A percentile compares a stretch with the other conserved stretches of the same genome.
Conservation (phyloP, 139 green algal species). For the Ulvella scutata region DNA sequence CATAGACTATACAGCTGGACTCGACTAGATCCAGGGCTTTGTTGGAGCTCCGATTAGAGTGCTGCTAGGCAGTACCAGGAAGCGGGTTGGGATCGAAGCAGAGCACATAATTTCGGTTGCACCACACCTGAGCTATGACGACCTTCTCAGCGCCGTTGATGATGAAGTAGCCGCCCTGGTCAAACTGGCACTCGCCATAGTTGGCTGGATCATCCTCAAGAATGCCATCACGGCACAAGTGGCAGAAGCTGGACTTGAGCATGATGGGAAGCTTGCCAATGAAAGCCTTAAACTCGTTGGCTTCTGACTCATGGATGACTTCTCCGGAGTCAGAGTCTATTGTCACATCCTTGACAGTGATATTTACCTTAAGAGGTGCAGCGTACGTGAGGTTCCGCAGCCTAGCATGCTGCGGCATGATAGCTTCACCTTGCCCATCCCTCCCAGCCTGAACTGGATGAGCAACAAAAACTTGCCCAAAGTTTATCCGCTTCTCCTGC, state of each 20-base stretch:
- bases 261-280: constrained; percentile 98
- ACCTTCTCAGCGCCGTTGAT: constrained; percentile 99
- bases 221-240: constrained; percentile 29
- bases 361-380: constrained; percentile 87
- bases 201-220: neutral
- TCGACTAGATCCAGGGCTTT: too few species aligned
- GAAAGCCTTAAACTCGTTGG: constrained; percentile 65
- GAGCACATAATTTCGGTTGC: constrained; percentile 35
- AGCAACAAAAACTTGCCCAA: constrained; percentile 23
- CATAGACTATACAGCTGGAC: too few species aligned
- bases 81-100: too few species aligned
- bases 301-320: neutral
- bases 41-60: too few species aligned
- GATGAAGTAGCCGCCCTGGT: constrained; percentile 97
- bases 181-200: constrained; percentile 81
- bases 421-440: constrained; percentile 69
- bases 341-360: constrained; percentile 56
- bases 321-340: constrained; percentile 19
- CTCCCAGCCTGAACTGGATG: constrained; percentile 83
- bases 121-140: constrained; percentile 73
- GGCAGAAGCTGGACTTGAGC: constrained; percentile 86
- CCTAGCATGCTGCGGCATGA: constrained; percentile 92
- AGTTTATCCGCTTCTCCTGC: neutral
- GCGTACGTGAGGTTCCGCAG: constrained; percentile 95
- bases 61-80: constrained; percentile 34